These are phyloP conservation scores for Alternaria alternata DNA, from an alignment of 2,329 filamentous ascomycete species.

Conservation along the genomic window DNA sequence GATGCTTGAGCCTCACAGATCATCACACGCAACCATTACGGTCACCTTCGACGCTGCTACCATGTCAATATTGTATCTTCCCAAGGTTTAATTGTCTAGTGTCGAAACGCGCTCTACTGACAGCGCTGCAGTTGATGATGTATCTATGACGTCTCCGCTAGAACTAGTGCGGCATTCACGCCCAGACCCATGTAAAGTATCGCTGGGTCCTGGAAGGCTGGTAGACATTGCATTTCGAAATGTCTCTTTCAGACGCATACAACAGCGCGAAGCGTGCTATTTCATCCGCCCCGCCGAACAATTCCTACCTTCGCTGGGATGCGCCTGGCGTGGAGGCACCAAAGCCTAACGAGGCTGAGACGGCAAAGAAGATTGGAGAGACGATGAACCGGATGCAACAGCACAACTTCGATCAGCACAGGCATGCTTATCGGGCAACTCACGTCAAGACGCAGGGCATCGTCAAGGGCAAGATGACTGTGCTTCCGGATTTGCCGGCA, in stretches of 20 bases:
- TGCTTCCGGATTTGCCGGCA: conserved; percentile 28
- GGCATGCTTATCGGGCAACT: conserved; percentile 49
- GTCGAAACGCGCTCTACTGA: neutral
- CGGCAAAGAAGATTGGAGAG: conserved; percentile 44
- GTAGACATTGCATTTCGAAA: neutral
- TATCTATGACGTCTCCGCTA: conserved; percentile 15
- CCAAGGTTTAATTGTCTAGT: neutral
- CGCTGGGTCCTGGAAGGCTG: neutral
- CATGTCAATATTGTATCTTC: neutral
- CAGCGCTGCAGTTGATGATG: conserved; percentile 14
- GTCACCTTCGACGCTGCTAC: neutral
- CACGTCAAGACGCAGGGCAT: conserved; percentile 40
- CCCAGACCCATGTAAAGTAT: neutral
- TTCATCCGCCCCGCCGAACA: conserved; percentile 29
- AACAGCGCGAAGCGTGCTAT: conserved; percentile 23
- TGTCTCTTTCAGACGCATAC: conserved; percentile 14
- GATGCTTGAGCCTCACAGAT: conserved; percentile 6
- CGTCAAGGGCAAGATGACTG: conserved; percentile 28
- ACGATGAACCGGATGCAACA: conserved; percentile 52
- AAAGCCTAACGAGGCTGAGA: conserved; percentile 46
- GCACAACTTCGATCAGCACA: conserved; percentile 52
- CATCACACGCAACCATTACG: neutral
- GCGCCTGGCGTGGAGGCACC: conserved; percentile 45
- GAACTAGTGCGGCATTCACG: conserved; percentile 1
- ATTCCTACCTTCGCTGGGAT: conserved; percentile 40